A percentile compares a stretch with the other conserved stretches of the same genome.
Conservation (phyloP, 768 basidiomycete species). For the Leccinum olivaceopallidum region DNA sequence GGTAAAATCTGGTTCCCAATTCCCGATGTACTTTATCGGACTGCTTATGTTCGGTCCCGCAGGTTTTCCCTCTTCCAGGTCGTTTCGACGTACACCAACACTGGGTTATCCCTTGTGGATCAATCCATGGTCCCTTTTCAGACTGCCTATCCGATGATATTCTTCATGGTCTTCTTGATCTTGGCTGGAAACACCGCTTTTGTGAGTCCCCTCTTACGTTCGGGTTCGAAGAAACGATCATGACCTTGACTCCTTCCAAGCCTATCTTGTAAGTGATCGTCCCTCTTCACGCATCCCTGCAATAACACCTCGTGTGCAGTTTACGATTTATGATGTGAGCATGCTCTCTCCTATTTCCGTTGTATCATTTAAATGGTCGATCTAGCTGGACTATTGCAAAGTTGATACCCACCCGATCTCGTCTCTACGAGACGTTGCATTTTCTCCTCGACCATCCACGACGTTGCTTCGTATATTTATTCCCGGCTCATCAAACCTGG, state of each 20-base stretch:
- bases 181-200: slow-evolving; percentile 93
- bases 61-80: slow-evolving; percentile 89
- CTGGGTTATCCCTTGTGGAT: slow-evolving; percentile 86
- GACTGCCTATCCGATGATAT: slow-evolving; percentile 76
- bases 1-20: slow-evolving; percentile 44
- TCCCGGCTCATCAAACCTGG: slow-evolving; percentile 94
- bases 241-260: slow-evolving; percentile 37
- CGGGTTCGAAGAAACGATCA: background rate
- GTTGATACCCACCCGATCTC: slow-evolving; percentile 56
- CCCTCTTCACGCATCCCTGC: background rate
- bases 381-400: slow-evolving; percentile 75
- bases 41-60: background rate
- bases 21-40: background rate
- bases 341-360: background rate
- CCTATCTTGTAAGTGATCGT: slow-evolving; percentile 74
- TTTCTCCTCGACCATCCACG: slow-evolving; percentile 96
- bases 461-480: slow-evolving; percentile 87
- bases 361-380: slow-evolving; percentile 4
- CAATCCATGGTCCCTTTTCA: slow-evolving; percentile 93
- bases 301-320: slow-evolving; percentile 36
- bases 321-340: slow-evolving; percentile 82
- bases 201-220: slow-evolving; percentile 52
- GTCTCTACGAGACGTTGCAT: slow-evolving; percentile 73
- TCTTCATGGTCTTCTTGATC: slow-evolving; percentile 71
- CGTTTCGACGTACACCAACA: slow-evolving; percentile 86